Evolutionary conservation across 345 rosid species (phyloP).

Genomic region (Sonneratia alba): DNA sequence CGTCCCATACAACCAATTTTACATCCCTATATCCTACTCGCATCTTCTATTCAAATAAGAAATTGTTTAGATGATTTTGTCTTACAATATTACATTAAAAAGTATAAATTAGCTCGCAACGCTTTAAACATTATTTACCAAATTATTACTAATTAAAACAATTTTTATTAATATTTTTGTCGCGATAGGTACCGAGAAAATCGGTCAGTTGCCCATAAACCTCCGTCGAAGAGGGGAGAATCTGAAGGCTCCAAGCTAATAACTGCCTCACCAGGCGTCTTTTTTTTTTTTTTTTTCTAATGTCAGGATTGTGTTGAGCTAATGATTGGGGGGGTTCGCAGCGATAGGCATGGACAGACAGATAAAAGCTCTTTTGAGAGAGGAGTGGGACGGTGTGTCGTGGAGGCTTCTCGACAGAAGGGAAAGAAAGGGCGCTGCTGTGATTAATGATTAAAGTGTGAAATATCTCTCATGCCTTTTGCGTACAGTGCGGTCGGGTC

Average conservation of each 20-base stretch:
- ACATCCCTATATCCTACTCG: no score
- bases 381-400: background rate
- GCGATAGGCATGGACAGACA: background rate
- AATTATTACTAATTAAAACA: no score
- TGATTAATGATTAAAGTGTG: background rate
- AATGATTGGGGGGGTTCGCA: conserved; percentile 15
- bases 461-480: background rate
- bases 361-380: background rate
- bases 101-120: no score
- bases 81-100: no score
- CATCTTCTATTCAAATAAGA: no score
- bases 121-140: no score
- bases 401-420: background rate
- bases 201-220: no score
- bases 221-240: no score
- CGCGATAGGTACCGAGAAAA: no score
- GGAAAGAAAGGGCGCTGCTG: background rate
- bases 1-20: no score
- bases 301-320: background rate
- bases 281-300: background rate
- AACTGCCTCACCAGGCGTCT: background rate
- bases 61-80: no score
- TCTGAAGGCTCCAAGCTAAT: background rate
- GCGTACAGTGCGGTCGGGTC: background rate
- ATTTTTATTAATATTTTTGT: no score